Evolutionary conservation across 2,329 filamentous ascomycete species (phyloP), one percentile per base, ranked within the genome.

Genomic region (Graphilbum sp.): DNA sequence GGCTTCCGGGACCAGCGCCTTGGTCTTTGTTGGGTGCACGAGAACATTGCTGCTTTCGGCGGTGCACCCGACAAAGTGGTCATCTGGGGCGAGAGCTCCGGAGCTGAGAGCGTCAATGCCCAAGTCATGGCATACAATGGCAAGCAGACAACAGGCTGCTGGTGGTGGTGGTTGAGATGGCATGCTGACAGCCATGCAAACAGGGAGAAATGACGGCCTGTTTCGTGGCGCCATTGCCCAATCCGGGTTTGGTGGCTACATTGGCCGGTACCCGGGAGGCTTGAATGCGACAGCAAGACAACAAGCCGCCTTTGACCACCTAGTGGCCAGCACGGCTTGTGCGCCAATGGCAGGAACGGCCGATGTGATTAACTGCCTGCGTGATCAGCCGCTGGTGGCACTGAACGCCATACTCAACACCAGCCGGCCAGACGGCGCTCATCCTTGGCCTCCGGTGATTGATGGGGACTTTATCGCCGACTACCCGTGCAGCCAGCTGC

Each of bases 11-110:
- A 71, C 45, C 66, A 70, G 51, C 54, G 64, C 3, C 43, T 67
- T 15, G 66, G 62, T 0, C 47, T 70, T 15, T 50, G 52, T 29
- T 71, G 67, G 67, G 50, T 71, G 29, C 61, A 63, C 37, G 62
- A 63, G 37, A 70, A 64, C 47, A 67, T 69, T 32, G 55, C 47
- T 8, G 54, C 55, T 13, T 71, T 70, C 38, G 65, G 66, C 16
- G 66, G 66, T 12, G 58, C 61, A 42, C 55, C 59, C 8, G 40
- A 48, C 4, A 59, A 63, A 39, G 63, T 71, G 15, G 68, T 63
- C 1, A 52, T 72, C 32, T 71, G 62, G 57, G 68, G 66, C 29
- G 65, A 74, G 53, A 67, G 61, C 4, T 67, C 69, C 0, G 69
- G 69, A 12, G 66, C 55, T 34, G 61, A 60, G 35, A 64, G 59